Conservation (phyloP, 1,139 yeast species). For the Geotrichum citri-aurantii region DNA sequence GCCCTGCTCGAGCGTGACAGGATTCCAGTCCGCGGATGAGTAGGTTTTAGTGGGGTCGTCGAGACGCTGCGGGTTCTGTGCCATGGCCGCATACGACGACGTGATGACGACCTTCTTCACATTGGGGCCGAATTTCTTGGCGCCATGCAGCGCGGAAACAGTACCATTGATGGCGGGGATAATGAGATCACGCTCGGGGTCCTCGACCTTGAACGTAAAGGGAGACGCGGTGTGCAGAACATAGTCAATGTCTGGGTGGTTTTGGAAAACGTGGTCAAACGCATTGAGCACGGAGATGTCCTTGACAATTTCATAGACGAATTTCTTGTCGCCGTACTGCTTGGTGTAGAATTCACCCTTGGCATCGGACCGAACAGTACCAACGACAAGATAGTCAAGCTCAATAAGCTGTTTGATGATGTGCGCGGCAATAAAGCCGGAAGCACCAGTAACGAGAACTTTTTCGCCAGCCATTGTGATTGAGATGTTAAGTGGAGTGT, state of each 20-base stretch:
- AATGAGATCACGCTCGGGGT: constrained; percentile 14
- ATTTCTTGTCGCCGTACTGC: constrained; percentile 23
- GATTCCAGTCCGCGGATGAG: constrained; percentile 40
- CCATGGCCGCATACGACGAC: constrained; percentile 10
- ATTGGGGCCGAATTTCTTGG: constrained; percentile 18
- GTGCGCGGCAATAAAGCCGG: constrained; percentile 54
- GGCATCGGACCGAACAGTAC: constrained; percentile 49
- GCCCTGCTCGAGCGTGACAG: constrained; percentile 35
- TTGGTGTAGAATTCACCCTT: constrained; percentile 44
- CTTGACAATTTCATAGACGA: constrained; percentile 41
- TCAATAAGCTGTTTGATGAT: constrained; percentile 37
- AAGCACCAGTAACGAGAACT: constrained; percentile 53
- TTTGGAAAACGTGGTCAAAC: constrained; percentile 36
- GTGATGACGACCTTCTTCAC: constrained; percentile 11
- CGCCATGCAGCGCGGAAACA: constrained; percentile 2
- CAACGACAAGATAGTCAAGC: constrained; percentile 47
- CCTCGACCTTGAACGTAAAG: constrained; percentile 30
- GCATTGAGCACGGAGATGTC: constrained; percentile 37
- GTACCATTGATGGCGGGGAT: constrained; percentile 15
- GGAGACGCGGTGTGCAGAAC: constrained; percentile 46
- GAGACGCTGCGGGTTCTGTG: constrained; percentile 9
- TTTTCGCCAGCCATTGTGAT: constrained; percentile 2
- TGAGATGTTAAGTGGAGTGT: not conserved
- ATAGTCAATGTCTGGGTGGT: constrained; percentile 37
- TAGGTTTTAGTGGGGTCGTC: constrained; percentile 23